These are phyloP conservation scores for Dalbergia cultrata DNA, from an alignment of 306 rosid genomes.

Conservation along the genomic window DNA sequence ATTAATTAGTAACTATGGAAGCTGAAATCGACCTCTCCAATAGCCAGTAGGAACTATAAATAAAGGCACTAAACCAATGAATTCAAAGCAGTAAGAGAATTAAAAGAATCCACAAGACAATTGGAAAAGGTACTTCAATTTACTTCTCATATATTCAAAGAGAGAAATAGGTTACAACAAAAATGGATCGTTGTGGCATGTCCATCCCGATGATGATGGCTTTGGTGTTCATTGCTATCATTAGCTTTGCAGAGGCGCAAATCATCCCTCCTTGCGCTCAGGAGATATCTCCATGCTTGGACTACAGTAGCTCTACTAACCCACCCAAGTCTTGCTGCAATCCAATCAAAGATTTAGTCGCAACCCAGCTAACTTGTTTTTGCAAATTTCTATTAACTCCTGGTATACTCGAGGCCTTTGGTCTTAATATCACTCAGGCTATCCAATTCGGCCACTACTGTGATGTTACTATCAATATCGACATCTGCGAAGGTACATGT, in stretches of 20 bases:
- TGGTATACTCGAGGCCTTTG: constrained; percentile 22
- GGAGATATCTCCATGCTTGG: constrained; percentile 45
- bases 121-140: too few relatives aligned
- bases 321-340: constrained; percentile 69
- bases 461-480: constrained; percentile 33
- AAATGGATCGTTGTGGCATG: not conserved
- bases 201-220: not conserved
- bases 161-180: not conserved
- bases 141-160: too few relatives aligned
- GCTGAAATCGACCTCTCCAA: not conserved
- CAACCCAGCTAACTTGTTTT: constrained; percentile 56
- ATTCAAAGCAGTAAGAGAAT: too few relatives aligned
- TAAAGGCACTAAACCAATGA: not conserved
- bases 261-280: not conserved
- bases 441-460: constrained; percentile 53
- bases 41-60: not conserved
- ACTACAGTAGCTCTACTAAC: constrained; percentile 30
- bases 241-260: constrained; percentile 36
- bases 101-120: too few relatives aligned
- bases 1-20: not conserved
- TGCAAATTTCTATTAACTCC: constrained; percentile 57
- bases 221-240: not conserved
- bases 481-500: constrained; percentile 36
- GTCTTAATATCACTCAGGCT: constrained; percentile 42
- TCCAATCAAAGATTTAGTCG: constrained; percentile 48